Evolutionary conservation across 2,329 filamentous ascomycete genomes (phyloP), one percentile per base, ranked within the genome.

Genomic region (Fusarium buharicum): DNA sequence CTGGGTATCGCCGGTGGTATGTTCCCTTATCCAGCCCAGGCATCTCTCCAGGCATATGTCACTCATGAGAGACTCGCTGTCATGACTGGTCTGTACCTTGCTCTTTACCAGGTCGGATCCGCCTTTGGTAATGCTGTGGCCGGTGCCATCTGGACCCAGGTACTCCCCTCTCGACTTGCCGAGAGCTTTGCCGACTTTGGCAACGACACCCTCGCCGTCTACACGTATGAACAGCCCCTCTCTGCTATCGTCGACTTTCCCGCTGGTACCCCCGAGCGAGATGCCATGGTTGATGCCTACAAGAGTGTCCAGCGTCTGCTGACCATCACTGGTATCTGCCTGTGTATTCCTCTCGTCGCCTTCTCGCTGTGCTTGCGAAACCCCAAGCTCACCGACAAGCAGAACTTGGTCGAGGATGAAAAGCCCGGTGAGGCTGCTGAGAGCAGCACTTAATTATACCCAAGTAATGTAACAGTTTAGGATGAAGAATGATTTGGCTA

Each of bases 1-100:
- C 79, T 90, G 1, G 87, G 87, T 64, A 78, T 89, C 47, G 85
- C 85, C 1, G 86, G 86, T 37, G 87, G 87, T 45, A 77, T 90
- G 74, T 89, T 89, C 73, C 77, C 80, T 0, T 82, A 82, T 67
- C 77, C 79, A 4, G 76, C 79, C 1, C 79, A 81, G 65, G 79
- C 79, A 2, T 79, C 78, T 3, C 71, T 82, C 1, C 80, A 82
- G 64, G 69, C 74, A 17, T 69, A 70, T 18, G 69, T 80, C 47
- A 74, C 73, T 64, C 80, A 82, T 71, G 80, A 82, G 71, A 70
- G 89, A 65, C 77, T 90, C 28, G 87, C 87, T 38, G 83, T 88
- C 60, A 82, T 90, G 61, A 90, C 86, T 0, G 86, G 83, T 36
- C 72, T 89, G 16, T 89, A 84, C 70, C 81, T 89, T 3, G 83